phyloP scores from a whole-genome alignment of 1,284 basidiomycete genomes.

The Trichosporon asahii region DNA sequence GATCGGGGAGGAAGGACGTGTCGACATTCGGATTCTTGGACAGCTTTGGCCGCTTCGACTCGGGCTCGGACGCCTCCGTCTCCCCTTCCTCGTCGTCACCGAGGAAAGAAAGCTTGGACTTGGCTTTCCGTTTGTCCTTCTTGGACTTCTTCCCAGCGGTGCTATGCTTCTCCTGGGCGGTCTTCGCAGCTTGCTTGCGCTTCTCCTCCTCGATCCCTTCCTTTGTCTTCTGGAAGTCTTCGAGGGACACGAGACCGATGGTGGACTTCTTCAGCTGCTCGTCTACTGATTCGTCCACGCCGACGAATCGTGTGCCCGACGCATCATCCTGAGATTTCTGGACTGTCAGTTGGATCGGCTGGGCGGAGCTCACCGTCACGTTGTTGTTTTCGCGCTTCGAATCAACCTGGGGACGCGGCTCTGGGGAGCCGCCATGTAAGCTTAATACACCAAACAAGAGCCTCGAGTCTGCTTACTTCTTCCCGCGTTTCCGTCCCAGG shows the following conservation, averaged over 20 bases:
- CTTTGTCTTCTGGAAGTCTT: conserved; percentile 85
- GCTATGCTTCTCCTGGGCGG: conserved; percentile 31
- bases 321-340: conserved; percentile 58
- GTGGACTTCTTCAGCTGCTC: conserved; percentile 90
- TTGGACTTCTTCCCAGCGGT: conserved; percentile 60
- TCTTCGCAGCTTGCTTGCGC: conserved; percentile 74
- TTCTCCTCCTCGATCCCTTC: conserved; percentile 91
- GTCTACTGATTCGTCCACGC: conserved; percentile 91
- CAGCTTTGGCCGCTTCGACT: conserved; percentile 57
- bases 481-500: neutral
- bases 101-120: conserved; percentile 82
- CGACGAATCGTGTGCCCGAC: conserved; percentile 84
- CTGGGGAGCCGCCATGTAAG: conserved; percentile 27
- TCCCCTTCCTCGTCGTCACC: conserved; percentile 63
- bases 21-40: conserved; percentile 95
- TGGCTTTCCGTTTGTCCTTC: conserved; percentile 88
- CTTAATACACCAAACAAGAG: neutral
- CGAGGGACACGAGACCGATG: conserved; percentile 84
- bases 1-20: conserved; percentile 96
- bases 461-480: neutral
- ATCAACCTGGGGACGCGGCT: conserved; percentile 39
- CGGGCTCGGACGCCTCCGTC: neutral
- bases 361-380: conserved; percentile 25
- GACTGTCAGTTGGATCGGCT: conserved; percentile 7
- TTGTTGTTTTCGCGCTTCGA: conserved; percentile 38